Conservation (phyloP, 2,329 filamentous ascomycete genomes). For the Neodidymelliopsis sp. region DNA sequence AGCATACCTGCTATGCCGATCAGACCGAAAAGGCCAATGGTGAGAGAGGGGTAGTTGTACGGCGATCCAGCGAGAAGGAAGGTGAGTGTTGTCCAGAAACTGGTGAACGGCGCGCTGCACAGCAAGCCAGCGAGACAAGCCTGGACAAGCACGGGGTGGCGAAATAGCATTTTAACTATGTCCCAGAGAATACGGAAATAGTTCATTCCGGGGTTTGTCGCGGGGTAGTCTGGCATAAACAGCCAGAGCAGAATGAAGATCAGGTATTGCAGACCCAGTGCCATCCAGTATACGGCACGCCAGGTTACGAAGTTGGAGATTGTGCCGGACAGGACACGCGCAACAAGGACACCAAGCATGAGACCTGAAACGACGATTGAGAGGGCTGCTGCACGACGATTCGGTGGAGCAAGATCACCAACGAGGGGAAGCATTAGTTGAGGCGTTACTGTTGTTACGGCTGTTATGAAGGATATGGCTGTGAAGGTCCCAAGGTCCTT, state of each 20-base stretch:
- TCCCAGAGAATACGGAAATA: constrained; percentile 72
- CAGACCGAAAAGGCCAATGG: constrained; percentile 80
- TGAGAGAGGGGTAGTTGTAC: constrained; percentile 71
- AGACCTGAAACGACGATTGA: constrained; percentile 79
- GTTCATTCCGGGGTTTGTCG: constrained; percentile 72
- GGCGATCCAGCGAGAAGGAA: constrained; percentile 77
- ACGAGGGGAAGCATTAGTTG: constrained; percentile 79
- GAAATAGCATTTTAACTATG: constrained; percentile 69
- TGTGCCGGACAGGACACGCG: constrained; percentile 77
- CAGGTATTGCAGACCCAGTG: constrained; percentile 73
- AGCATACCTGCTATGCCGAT: constrained; percentile 76
- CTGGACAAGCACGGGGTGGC: constrained; percentile 74
- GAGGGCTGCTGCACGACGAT: constrained; percentile 72
- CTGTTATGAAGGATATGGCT: constrained; percentile 74
- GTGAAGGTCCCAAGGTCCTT: constrained; percentile 69
- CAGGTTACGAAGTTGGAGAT: constrained; percentile 77
- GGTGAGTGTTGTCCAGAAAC: constrained; percentile 78
- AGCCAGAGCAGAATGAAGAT: constrained; percentile 71
- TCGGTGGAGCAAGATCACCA: constrained; percentile 75
- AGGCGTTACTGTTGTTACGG: constrained; percentile 82
- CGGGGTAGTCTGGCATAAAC: constrained; percentile 83
- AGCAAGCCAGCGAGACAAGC: constrained; percentile 72
- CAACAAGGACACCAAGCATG: constrained; percentile 77
- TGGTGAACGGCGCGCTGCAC: constrained; percentile 67
- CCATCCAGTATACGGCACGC: constrained; percentile 81